Percentiles rank a stretch among this genome's conserved stretches.
phyloP scores from a whole-genome alignment of 805 yeast genomes.

The Candida tibetensis region DNA sequence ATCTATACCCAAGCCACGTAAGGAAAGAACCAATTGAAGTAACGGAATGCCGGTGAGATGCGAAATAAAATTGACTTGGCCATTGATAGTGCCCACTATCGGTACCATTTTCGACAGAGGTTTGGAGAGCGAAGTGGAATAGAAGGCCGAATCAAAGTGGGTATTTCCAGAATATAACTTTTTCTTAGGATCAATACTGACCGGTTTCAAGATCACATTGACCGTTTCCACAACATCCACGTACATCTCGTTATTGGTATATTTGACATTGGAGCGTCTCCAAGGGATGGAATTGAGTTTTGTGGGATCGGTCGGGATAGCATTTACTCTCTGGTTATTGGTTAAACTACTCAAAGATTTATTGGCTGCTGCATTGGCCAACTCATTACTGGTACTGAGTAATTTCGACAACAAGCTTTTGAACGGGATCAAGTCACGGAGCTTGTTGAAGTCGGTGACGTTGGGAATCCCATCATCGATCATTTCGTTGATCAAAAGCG shows the following conservation, averaged over 20 bases:
- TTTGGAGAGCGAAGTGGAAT: slow-evolving; percentile 14
- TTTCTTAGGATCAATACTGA: slow-evolving; percentile 9
- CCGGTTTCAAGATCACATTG: slow-evolving; percentile 49
- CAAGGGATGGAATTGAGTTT: slow-evolving; percentile 53
- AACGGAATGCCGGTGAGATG: slow-evolving; percentile 78
- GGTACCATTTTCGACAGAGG: slow-evolving; percentile 32
- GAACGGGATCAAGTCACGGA: slow-evolving; percentile 68
- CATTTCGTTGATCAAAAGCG: slow-evolving; percentile 72
- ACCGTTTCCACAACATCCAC: slow-evolving; percentile 75
- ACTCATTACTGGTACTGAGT: slow-evolving; percentile 38
- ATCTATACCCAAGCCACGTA: slow-evolving; percentile 47
- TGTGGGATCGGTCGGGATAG: slow-evolving; percentile 1
- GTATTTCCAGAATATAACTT: slow-evolving; percentile 10
- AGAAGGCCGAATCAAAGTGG: slow-evolving; percentile 23
- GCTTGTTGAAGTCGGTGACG: slow-evolving; percentile 64
- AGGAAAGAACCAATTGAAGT: slow-evolving; percentile 51
- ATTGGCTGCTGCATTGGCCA: slow-evolving; percentile 27
- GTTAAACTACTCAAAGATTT: slow-evolving; percentile 19
- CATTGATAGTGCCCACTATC: slow-evolving; percentile 55
- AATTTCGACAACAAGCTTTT: slow-evolving; percentile 54
- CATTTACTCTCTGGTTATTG: slow-evolving; percentile 3
- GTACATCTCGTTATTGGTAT: slow-evolving; percentile 79
- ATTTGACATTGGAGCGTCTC: slow-evolving; percentile 70
- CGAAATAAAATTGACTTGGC: slow-evolving; percentile 60
- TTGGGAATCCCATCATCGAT: slow-evolving; percentile 75